Base-by-base conservation (phyloP, 23 red algal genomes). In the Gracilaria domingensis region DNA sequence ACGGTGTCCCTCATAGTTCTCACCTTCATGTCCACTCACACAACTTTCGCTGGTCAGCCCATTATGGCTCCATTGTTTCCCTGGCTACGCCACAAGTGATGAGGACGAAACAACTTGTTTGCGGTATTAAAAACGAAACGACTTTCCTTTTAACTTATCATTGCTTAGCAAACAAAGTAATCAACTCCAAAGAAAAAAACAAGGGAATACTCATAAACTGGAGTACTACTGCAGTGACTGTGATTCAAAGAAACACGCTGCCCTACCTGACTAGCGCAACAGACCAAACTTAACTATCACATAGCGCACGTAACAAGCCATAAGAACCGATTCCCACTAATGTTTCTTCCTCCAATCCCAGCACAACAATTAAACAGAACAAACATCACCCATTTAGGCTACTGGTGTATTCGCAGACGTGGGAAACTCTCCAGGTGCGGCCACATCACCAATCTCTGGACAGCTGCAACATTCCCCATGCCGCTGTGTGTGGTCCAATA, bases 21-120 rank as follows among this genome's bases (percentile, higher is more conserved):
- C 71, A 88, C 84, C 66, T 88, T 88, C 39, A 35, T 88, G 54
- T 88, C 84, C 48, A 88, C 84, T 2, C 84, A 88, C 48, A 56
- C 67, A 13, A 58, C 26, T 21, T 18, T 88, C 21, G 66, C 65
- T 36, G 66, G 66, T 21, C 84, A 77, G 66, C 66, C 84, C 37
- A 21, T 88, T 3, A 88, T 76, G 71, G 71, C 71, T 56, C 84
- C 84, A 18, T n/a, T 85, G 32, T 85, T 85, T 12, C 81, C 81
- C 11, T 85, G 81, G 81, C 61, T 85, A 12, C 59, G 58, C 42
- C 32, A 34, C 9, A 48, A 85, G 81, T 65, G 39, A 66, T 3
- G 23, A 32, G 80, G 12, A 65, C 49, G 38, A 0, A 62, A 62
- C 59, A 69, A 69, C 8, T 28, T 36, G 64, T 37, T 34, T 69